Evolutionary conservation across 2,329 filamentous ascomycete genomes (phyloP), one percentile per base, ranked within the genome.

Genomic region (Graphilbum ipis-grandicollis): DNA sequence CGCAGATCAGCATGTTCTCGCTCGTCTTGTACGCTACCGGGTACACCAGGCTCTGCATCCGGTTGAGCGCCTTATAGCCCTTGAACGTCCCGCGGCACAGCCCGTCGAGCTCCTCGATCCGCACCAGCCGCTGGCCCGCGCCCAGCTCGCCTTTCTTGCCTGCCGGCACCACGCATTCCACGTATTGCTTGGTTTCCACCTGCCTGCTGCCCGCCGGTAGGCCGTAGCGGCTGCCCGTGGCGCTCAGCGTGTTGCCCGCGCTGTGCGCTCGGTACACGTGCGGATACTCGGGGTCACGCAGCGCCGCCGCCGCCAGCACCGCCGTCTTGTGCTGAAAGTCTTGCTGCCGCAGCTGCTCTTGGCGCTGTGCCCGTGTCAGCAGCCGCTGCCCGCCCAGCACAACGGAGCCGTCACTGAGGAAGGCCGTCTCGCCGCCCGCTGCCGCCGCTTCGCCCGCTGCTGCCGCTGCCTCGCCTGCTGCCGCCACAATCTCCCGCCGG

Each of bases 1-100:
- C 90, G 56, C 90, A 98, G 41, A 98, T 92, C 36, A 98, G 71
- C 88, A 98, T 94, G 47, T 98, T 98, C 58, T 98, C 90, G 50
- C 76, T 93, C 2, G 84, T 94, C 53, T 79, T 83, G 59, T 98
- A 96, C 0, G 86, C 90, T 5, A 98, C 83, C 1, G 85, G 85
- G 49, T 93, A 93, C 0, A 96, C 82, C 34, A 98, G 65, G 53
- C 86, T 96, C 59, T 98, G 90, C 92, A 98, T 98, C 21, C 92
- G 79, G 51, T 98, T 98, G 41, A 98, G 68, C 3, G 80, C 61
- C 57, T 86, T 88, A 63, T 98, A 98, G 0, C 86, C 86, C 51
- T 79, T 82, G 61, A 98, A 98, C 0, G 90, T 98, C n/a, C 71
- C 74, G 42, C 74, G 71, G 48, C 90, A 98, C 21, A 98, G 65